phyloP scores from a whole-genome alignment of 1,139 yeast species.

The Geotrichum reessii region DNA sequence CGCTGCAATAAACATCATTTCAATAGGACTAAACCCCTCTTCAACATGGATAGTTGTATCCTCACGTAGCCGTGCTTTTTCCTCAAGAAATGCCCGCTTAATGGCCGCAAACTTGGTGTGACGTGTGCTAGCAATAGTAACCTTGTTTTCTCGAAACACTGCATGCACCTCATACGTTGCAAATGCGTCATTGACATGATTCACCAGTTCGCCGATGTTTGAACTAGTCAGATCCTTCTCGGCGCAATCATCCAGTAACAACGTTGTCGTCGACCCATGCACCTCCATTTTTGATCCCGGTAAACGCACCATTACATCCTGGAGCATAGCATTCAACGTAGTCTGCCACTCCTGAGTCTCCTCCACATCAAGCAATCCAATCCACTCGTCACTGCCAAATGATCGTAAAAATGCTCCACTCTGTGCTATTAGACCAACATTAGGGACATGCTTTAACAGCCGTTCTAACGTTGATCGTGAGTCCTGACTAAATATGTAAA shows the following conservation, averaged over 20 bases:
- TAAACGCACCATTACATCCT: slow-evolving; percentile 66
- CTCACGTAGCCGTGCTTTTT: slow-evolving; percentile 11
- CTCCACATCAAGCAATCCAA: slow-evolving; percentile 51
- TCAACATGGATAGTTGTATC: slow-evolving; percentile 1
- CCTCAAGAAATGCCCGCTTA: slow-evolving; percentile 23
- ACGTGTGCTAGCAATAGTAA: slow-evolving; percentile 26
- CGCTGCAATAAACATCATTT: slow-evolving; percentile 43
- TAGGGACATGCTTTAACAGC: slow-evolving; percentile 59
- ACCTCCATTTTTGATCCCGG: slow-evolving; percentile 72
- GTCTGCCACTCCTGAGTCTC: slow-evolving; percentile 57
- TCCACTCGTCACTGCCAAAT: slow-evolving; percentile 50
- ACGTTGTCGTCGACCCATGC: slow-evolving; percentile 69
- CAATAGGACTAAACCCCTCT: slow-evolving; percentile 11
- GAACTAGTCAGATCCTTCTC: slow-evolving; percentile 53
- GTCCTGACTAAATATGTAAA: slow-evolving; percentile 65
- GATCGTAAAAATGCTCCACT: slow-evolving; percentile 60
- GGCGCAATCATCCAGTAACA: slow-evolving; percentile 39
- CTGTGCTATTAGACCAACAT: slow-evolving; percentile 81
- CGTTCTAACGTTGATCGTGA: slow-evolving; percentile 61
- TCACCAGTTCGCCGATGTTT: slow-evolving; percentile 77
- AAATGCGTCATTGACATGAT: slow-evolving; percentile 75
- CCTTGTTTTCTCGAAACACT: slow-evolving; percentile 52
- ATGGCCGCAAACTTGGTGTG: slow-evolving; percentile 26
- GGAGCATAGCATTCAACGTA: slow-evolving; percentile 52
- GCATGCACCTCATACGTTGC: slow-evolving; percentile 68